Evolutionary conservation across 495 filamentous ascomycete species (phyloP).

Genomic region (Bombardia bombarda): DNA sequence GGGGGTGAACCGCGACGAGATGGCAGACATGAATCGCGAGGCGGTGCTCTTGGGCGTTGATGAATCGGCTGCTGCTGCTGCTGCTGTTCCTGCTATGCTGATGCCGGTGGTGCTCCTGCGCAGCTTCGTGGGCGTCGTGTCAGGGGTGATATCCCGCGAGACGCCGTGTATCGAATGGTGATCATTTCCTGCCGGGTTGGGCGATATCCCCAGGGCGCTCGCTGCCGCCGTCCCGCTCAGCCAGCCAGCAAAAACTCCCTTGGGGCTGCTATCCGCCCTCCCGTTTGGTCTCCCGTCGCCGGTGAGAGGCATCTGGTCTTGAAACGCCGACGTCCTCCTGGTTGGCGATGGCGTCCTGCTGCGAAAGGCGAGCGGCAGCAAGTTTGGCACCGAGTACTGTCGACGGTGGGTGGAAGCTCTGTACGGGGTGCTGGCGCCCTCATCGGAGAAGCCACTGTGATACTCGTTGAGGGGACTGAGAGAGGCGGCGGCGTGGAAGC

Average conservation of each 20-base stretch:
- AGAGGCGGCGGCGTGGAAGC: conserved; percentile 15
- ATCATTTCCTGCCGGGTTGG: background rate
- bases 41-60: conserved; percentile 30
- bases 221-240: conserved; percentile 18
- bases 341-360: conserved; percentile 25
- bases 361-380: conserved; percentile 24
- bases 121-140: conserved; percentile 26
- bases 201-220: conserved; percentile 10
- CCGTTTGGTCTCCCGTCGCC: conserved; percentile 24
- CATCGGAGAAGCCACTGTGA: conserved; percentile 28
- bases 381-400: conserved; percentile 33
- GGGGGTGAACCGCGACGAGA: conserved; percentile 33
- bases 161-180: conserved; percentile 2
- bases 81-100: background rate
- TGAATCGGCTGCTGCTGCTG: conserved; percentile 2
- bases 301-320: conserved; percentile 35
- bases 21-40: conserved; percentile 38
- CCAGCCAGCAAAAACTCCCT: conserved; percentile 26
- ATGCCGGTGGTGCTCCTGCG: conserved; percentile 9
- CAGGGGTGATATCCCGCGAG: conserved; percentile 8
- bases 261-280: conserved; percentile 22
- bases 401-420: conserved; percentile 26
- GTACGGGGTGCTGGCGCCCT: conserved; percentile 17
- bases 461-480: conserved; percentile 23
- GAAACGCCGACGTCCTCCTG: conserved; percentile 16